Percentiles rank a stretch among this genome's conserved stretches.
Evolutionary conservation across 306 rosid genomes (phyloP).

Genomic region (Prunus fruticosa): DNA sequence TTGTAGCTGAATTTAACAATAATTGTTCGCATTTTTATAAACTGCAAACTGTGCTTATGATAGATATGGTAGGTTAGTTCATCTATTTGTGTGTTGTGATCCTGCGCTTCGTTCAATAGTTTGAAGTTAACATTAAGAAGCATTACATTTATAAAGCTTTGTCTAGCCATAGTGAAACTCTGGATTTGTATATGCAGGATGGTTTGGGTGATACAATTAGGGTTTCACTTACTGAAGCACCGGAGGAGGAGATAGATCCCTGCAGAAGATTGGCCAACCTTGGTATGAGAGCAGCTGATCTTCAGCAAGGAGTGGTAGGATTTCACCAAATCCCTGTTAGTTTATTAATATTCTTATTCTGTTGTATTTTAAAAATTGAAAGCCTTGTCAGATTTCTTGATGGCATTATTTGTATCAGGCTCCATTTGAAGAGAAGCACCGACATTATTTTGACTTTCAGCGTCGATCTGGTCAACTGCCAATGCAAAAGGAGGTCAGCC

Average conservation of each 20-base stretch:
- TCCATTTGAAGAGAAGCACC: slow-evolving; percentile 88
- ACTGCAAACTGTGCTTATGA: not conserved
- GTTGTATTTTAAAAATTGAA: slow-evolving; percentile 9
- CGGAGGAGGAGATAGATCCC: slow-evolving; percentile 98
- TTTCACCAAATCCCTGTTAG: slow-evolving; percentile 27
- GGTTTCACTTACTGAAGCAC: slow-evolving; percentile 97
- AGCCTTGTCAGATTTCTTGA: slow-evolving; percentile 14
- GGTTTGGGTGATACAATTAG: slow-evolving; percentile 97
- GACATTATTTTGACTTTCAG: slow-evolving; percentile 90
- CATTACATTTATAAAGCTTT: not conserved
- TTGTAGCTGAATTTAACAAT: not conserved
- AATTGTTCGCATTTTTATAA: not conserved
- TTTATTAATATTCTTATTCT: slow-evolving; percentile 14
- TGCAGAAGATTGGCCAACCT: slow-evolving; percentile 88
- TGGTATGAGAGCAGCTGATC: slow-evolving; percentile 77
- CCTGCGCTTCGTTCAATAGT: not conserved
- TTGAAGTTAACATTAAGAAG: not conserved
- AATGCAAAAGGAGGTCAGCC: slow-evolving; percentile 73
- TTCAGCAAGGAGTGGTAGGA: slow-evolving; percentile 94
- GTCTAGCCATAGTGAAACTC: not conserved
- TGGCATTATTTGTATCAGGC: slow-evolving; percentile 52
- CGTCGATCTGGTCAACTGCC: slow-evolving; percentile 97
- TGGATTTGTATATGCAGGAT: slow-evolving; percentile 50
- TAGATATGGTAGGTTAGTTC: not conserved
- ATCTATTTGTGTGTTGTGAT: not conserved